A percentile compares a stretch with the other conserved stretches of the same genome.
Conservation (phyloP, 139 green algal species). For the Pseudopediastrum boryanum region DNA sequence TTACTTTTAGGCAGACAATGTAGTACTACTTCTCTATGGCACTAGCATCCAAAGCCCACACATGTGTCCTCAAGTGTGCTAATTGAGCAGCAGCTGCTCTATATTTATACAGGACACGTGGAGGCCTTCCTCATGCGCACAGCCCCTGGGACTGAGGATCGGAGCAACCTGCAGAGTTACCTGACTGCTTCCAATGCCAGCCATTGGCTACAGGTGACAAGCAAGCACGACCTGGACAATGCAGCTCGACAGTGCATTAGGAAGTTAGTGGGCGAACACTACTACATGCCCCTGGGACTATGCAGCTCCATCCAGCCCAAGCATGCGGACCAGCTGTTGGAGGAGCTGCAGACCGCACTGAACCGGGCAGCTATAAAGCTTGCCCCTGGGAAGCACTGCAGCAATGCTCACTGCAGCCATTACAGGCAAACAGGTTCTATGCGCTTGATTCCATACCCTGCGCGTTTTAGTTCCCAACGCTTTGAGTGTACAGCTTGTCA, state of each 20-base stretch:
- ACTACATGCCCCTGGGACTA: not conserved
- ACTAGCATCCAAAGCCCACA: not conserved
- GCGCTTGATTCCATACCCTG: too few relatives aligned
- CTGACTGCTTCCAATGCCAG: not conserved
- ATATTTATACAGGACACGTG: too few relatives aligned
- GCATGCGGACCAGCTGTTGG: not conserved
- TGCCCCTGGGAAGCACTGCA: too few relatives aligned
- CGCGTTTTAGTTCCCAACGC: too few relatives aligned
- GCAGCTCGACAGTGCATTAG: constrained; percentile 1
- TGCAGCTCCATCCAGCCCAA: constrained; percentile 1
- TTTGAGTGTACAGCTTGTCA: too few relatives aligned
- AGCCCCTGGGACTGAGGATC: not conserved
- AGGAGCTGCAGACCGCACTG: constrained; percentile 12
- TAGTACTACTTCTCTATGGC: too few relatives aligned
- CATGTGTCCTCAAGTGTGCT: not conserved
- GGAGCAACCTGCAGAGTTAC: not conserved
- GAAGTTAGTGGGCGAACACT: not conserved
- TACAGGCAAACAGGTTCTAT: too few relatives aligned
- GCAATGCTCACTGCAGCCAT: too few relatives aligned
- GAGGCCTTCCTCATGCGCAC: too few relatives aligned
- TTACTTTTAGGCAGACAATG: too few relatives aligned
- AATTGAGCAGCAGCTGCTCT: too few relatives aligned
- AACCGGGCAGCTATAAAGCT: too few relatives aligned
- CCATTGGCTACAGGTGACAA: not conserved
- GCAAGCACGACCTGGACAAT: not conserved